Percentiles rank a stretch among this genome's conserved stretches.
These are phyloP conservation scores for Metarhizium album DNA, from an alignment of 2,329 filamentous ascomycete species.

Conservation along the genomic window DNA sequence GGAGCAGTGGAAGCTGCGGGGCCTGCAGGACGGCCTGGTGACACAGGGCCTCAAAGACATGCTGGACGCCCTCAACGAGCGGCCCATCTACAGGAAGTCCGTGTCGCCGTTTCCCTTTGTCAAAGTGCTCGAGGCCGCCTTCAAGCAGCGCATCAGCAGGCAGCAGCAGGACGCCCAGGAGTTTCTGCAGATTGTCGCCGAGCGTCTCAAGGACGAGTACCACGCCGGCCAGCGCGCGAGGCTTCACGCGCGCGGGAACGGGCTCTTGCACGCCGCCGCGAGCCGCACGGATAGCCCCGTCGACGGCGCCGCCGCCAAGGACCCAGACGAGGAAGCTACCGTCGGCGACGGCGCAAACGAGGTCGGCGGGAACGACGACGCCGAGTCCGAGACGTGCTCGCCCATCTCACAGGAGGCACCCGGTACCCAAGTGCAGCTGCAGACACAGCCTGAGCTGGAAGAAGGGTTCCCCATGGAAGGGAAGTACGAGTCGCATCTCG, in stretches of 20 bases:
- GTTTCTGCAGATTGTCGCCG: constrained; percentile 86
- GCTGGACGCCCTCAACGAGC: constrained; percentile 83
- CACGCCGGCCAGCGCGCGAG: constrained; percentile 72
- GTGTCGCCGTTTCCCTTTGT: constrained; percentile 85
- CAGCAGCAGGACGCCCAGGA: constrained; percentile 98
- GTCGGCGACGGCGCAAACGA: constrained; percentile 13
- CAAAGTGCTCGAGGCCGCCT: constrained; percentile 70
- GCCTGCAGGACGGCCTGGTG: constrained; percentile 70
- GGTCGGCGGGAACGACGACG: not conserved
- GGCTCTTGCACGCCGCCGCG: constrained; percentile 10
- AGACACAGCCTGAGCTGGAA: constrained; percentile 35
- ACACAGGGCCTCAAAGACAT: constrained; percentile 86
- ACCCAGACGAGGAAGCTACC: not conserved
- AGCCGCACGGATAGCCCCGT: not conserved
- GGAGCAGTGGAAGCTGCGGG: constrained; percentile 51
- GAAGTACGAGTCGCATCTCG: constrained; percentile 84
- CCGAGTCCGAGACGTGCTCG: not conserved
- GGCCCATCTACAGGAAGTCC: constrained; percentile 87
- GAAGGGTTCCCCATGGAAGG: constrained; percentile 88
- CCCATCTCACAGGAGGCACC: not conserved
- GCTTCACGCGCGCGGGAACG: constrained; percentile 35
- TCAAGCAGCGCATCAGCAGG: constrained; percentile 79
- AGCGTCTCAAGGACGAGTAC: constrained; percentile 89
- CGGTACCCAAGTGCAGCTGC: constrained; percentile 1
- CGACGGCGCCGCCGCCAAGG: not conserved